Evolutionary conservation across 805 yeast species (phyloP), one percentile per base, ranked within the genome.

Genomic region (Wilhelminamyces savonicus): DNA sequence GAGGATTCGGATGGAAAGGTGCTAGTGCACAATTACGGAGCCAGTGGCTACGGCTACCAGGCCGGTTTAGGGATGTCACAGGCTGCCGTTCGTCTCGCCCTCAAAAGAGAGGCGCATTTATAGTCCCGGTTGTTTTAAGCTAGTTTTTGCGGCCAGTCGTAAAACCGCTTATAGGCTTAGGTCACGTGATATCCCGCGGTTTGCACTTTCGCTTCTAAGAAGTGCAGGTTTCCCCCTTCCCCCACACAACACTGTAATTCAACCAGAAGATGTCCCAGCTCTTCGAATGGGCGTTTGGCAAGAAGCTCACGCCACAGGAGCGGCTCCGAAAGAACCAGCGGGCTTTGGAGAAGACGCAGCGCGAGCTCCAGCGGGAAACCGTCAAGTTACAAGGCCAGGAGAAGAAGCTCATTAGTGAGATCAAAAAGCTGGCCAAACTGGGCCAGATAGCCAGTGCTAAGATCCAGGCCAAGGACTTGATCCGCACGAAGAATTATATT

Each of bases 281-380:
- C 25, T 74, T 92, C 42, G 94, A 88, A 49, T 92, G 97, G 97
- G 86, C 84, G 16, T 92, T 92, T 61, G 98, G 98, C 7, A 84
- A 86, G 69, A 75, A 81, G 52, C 62, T 82, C 39, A 86, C 97
- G 27, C 97, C 98, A 8, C 97, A 88, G 53, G 98, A 92, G 60
- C 73, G 87, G 54, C 74, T 92, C 52, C 77, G 97, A 40, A 90
- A 78, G 77, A 94, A 92, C 59, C 98, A 94, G 64, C 66, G 99
- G 33, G 94, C 96, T 5, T 66, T 92, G 16, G 98, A 92, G 48
- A 78, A 88, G 43, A 88, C 97, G 0, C 97, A 87, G 56, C 69
- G 98, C 28, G 99, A 92, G 51, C 66, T 92, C 28, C 87, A 85
- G 23, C 65, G 98, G 36, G 99, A 92, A 55, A 78, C 85, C 34